These are phyloP conservation scores for Botryotinia narcissicola DNA, from an alignment of 2,329 filamentous ascomycete genomes.

Conservation along the genomic window DNA sequence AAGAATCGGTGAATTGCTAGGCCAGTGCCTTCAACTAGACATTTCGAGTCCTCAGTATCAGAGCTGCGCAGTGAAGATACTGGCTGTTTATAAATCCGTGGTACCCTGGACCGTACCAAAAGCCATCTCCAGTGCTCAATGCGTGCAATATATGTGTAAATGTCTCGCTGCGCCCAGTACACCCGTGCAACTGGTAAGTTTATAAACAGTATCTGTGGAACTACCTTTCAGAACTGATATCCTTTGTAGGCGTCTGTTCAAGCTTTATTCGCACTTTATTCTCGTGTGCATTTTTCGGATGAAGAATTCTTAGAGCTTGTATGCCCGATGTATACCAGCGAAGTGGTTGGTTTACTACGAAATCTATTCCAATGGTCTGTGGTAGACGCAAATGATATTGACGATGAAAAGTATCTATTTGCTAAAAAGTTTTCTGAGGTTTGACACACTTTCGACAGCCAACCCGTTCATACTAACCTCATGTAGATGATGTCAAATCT, in stretches of 20 bases:
- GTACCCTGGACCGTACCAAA: conserved; percentile 87
- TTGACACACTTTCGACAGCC: conserved; percentile 33
- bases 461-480: conserved; percentile 18
- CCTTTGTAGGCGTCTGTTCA: conserved; percentile 69
- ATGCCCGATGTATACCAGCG: conserved; percentile 72
- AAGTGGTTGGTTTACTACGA: conserved; percentile 68
- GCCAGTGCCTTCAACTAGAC: conserved; percentile 66
- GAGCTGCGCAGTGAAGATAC: conserved; percentile 69
- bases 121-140: conserved; percentile 69
- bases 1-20: conserved; percentile 71
- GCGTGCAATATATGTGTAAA: conserved; percentile 67
- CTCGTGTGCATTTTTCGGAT: conserved; percentile 68
- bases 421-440: conserved; percentile 94
- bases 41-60: conserved; percentile 65
- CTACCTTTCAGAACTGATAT: conserved; percentile 25
- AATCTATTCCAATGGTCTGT: conserved; percentile 77
- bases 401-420: conserved; percentile 88
- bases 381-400: conserved; percentile 76
- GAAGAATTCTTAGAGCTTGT: conserved; percentile 77
- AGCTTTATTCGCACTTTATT: conserved; percentile 79
- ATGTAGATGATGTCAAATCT: conserved; percentile 77
- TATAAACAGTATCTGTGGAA: not conserved
- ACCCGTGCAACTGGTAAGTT: conserved; percentile 68
- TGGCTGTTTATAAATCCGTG: conserved; percentile 74
- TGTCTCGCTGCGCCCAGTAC: conserved; percentile 69